Percentiles rank a stretch among this genome's conserved stretches.
These are phyloP conservation scores for Beauveria asiatica DNA, from an alignment of 2,329 filamentous ascomycete genomes.

Conservation along the genomic window DNA sequence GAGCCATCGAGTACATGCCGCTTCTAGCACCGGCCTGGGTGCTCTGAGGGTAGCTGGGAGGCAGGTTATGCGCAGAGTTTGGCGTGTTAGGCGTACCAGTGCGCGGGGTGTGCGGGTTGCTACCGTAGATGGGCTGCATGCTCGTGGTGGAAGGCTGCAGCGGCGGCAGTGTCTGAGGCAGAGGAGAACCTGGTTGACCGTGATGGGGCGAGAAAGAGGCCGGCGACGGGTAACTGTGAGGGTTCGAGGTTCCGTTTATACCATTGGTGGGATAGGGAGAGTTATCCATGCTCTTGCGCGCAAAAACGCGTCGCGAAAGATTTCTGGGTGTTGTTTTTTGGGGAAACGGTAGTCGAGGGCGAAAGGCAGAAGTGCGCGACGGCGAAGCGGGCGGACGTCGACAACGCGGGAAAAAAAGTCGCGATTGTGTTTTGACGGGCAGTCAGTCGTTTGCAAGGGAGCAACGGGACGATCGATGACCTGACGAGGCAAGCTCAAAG, in stretches of 20 bases:
- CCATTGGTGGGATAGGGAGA: constrained; percentile 46
- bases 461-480: background rate
- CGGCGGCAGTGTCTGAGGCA: constrained; percentile 48
- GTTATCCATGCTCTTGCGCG: constrained; percentile 44
- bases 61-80: constrained; percentile 44
- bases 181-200: constrained; percentile 37
- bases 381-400: constrained; percentile 2
- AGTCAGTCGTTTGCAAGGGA: background rate
- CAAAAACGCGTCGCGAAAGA: constrained; percentile 25
- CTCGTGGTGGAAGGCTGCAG: constrained; percentile 38
- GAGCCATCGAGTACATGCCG: constrained; percentile 46
- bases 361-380: background rate
- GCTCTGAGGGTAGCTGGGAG: constrained; percentile 43
- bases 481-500: background rate
- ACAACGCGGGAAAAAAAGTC: background rate
- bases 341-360: constrained; percentile 10
- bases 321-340: constrained; percentile 15
- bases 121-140: constrained; percentile 43
- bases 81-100: constrained; percentile 57
- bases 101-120: constrained; percentile 52
- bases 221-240: constrained; percentile 42
- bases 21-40: constrained; percentile 39
- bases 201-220: constrained; percentile 45
- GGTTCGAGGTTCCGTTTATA: constrained; percentile 45
- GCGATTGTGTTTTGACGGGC: background rate